These are phyloP conservation scores for Aspergillus phoenicis DNA, from an alignment of 2,329 filamentous ascomycete species.

Conservation along the genomic window DNA sequence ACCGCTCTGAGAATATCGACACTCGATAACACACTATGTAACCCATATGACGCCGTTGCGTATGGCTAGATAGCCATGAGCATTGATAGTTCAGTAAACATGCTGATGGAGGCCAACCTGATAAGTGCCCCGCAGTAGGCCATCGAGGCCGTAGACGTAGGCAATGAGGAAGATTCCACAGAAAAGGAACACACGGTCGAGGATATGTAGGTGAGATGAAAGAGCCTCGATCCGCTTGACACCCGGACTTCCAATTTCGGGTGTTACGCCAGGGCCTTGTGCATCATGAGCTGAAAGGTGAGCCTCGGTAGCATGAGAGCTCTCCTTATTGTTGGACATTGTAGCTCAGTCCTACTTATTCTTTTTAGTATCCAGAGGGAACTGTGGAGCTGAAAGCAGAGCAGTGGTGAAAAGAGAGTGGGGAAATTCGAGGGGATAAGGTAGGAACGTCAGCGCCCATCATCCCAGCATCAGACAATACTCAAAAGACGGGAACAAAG, in stretches of 20 bases:
- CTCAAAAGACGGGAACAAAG: not conserved
- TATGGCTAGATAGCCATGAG: conserved; percentile 40
- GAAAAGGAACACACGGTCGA: conserved; percentile 62
- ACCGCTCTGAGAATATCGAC: conserved; percentile 62
- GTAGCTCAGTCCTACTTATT: not conserved
- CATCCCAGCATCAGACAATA: not conserved
- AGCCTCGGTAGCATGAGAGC: not conserved
- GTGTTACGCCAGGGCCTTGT: not conserved
- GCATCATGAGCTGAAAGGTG: not conserved
- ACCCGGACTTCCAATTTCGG: conserved; percentile 46
- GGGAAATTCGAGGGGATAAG: not conserved
- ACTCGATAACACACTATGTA: conserved; percentile 61
- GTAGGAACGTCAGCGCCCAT: not conserved
- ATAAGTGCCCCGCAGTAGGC: conserved; percentile 56
- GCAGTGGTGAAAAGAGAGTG: not conserved
- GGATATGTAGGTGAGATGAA: conserved; percentile 53
- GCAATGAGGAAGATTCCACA: conserved; percentile 63
- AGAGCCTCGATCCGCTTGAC: conserved; percentile 64
- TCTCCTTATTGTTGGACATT: not conserved
- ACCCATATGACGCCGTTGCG: conserved; percentile 55
- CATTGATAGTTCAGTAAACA: conserved; percentile 8
- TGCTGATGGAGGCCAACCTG: conserved; percentile 32
- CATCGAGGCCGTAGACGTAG: conserved; percentile 66
- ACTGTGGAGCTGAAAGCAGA: too few species aligned
- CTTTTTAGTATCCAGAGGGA: not conserved